Evolutionary conservation across 2,329 filamentous ascomycete genomes (phyloP), one percentile per base, ranked within the genome.

Genomic region (Penicillium verrucosum): DNA sequence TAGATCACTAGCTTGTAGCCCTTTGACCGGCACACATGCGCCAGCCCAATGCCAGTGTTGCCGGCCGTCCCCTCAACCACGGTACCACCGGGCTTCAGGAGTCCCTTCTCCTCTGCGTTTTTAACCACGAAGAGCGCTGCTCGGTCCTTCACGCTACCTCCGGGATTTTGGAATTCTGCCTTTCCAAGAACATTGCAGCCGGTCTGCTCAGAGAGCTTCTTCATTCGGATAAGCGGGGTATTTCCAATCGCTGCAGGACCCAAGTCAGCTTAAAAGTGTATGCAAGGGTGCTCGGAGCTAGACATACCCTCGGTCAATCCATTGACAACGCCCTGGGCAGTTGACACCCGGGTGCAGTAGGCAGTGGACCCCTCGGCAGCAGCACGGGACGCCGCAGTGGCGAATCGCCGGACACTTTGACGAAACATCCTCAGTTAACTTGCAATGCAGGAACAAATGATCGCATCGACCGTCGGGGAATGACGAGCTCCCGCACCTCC

Each of bases 131-230:
- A 99, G 47, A 97, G 85, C 4, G 94, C 94, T 2, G 94, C 94
- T 61, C 94, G 89, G 78, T 99, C 94, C 79, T 99, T 99, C 73
- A 99, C 88, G 53, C 88, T 92, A 58, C 94, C 94, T 65, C 94
- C 94, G 1, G 94, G 94, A 81, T 99, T 99, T 82, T 96, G 94
- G 79, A 99, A 99, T 75, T 99, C 94, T 68, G 94, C 92, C 77
- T 99, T 99, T 70, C 93, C 94, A 40, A 97, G 86, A 57, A 99
- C 81, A 67, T 96, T 89, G 82, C 94, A 97, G 63, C 92, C 92
- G 0, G 94, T 97, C 71, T 95, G 84, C 58, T 90, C 86, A 40
- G 93, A 97, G 65, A 97, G 86, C 60, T 82, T 85, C 76, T 96
- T 93, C 49, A 99, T 82, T 47, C 89, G 88, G 74, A 99, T 96